A percentile compares a stretch with the other conserved stretches of the same genome.
phyloP scores from a whole-genome alignment of 2,329 filamentous ascomycete species.

The Calcarisporium arbuscula region DNA sequence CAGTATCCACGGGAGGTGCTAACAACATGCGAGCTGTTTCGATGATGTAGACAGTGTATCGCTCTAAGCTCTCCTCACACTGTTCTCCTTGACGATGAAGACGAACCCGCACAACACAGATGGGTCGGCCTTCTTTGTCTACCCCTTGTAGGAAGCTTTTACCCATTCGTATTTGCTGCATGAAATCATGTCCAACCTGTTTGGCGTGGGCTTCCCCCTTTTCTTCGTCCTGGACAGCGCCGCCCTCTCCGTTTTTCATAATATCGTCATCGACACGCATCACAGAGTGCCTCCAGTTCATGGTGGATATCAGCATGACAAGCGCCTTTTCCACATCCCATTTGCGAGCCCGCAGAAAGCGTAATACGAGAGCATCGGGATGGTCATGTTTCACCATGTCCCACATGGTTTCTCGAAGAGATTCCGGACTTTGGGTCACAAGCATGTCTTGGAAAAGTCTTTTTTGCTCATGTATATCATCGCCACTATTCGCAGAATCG shows the following conservation, averaged over 20 bases:
- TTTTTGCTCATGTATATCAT: conserved; percentile 90
- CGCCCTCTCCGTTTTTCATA: conserved; percentile 67
- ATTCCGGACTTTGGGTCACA: conserved; percentile 67
- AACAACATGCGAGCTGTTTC: conserved; percentile 88
- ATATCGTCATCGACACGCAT: conserved; percentile 88
- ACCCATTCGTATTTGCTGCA: conserved; percentile 78
- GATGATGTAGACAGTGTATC: conserved; percentile 89
- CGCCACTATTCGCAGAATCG: conserved; percentile 29
- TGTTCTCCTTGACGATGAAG: conserved; percentile 80
- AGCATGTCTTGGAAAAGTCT: conserved; percentile 82
- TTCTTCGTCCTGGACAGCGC: conserved; percentile 54
- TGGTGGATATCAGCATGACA: conserved; percentile 88
- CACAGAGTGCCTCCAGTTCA: conserved; percentile 81
- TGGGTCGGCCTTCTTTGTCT: conserved; percentile 78
- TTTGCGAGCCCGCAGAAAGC: conserved; percentile 83
- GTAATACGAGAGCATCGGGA: conserved; percentile 75
- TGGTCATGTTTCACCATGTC: conserved; percentile 92
- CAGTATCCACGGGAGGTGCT: conserved; percentile 76
- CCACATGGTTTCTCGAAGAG: conserved; percentile 80
- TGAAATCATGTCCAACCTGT: conserved; percentile 66
- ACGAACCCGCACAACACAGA: conserved; percentile 78
- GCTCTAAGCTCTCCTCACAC: conserved; percentile 72
- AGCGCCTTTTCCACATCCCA: conserved; percentile 94
- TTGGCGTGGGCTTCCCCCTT: conserved; percentile 52
- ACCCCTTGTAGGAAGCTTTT: conserved; percentile 89